Base-by-base conservation (phyloP, 2,329 filamentous ascomycete species). In the Grosmannia huntii region DNA sequence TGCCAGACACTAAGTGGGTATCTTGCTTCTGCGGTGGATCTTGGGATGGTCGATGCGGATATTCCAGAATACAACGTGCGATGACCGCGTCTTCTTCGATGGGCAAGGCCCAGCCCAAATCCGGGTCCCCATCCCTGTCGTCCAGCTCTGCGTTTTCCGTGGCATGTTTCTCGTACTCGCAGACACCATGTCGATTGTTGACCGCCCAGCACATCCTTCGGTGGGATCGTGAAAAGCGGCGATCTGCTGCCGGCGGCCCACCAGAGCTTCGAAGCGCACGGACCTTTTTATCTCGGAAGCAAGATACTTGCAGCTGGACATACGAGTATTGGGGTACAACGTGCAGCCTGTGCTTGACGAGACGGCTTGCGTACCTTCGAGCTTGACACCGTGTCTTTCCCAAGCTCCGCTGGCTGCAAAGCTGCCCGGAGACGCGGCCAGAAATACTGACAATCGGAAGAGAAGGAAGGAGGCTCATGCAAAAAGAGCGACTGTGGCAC, bases 1-100 rank as follows among this genome's bases (percentile, higher is more conserved):
- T 55, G 44, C 53, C 53, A 55, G 53, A 55, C 31, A 55, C 53
- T 55, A 55, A 55, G 53, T 55, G 53, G 53, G 38, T n/a, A 53
- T 21, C 10, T 19, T 33, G 27, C 6, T 31, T 9, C 9, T n/a
- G 41, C 2, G 21, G 53, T 55, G 53, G 53, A 41, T 25, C 53
- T 46, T 44, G 41, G 41, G 46, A 5, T 19, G 41, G 7, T 5
- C 41, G 41, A 19, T n/a, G 41, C 41, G 19, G 41, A 44, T 44
- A n/a, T n/a, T 44, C 41, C 19, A 44, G 19, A 9, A 44, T 44
- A 19, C 41, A n/a, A 44, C 41, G 41, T 44, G 41, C 38, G 19
- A 41, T 19, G 38, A 19, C 16, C 41, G 41, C 41, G 16, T 44
- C 41, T 19, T 21, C 41, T 44, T 44, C 19, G 16, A 44, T 44